A percentile compares a stretch with the other conserved stretches of the same genome.
phyloP scores from a whole-genome alignment of 768 basidiomycete species.

The Neoboletus brunneissimus region DNA sequence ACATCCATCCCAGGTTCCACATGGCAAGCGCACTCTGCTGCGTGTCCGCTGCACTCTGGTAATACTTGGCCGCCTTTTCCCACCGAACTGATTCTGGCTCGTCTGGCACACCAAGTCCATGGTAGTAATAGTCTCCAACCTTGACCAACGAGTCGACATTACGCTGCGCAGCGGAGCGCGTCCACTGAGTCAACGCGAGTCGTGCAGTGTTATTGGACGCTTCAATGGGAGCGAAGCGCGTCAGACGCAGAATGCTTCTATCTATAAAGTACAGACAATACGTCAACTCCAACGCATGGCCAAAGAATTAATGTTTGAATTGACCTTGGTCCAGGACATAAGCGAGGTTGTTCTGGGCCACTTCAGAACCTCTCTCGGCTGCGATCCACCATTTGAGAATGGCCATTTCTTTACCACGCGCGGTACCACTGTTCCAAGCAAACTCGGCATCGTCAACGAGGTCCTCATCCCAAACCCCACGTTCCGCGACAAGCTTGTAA shows the following conservation, averaged over 20 bases:
- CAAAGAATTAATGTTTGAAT: conserved; percentile 31
- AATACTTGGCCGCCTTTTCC: conserved; percentile 92
- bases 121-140: conserved; percentile 96
- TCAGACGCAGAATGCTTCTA: conserved; percentile 63
- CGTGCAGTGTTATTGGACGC: conserved; percentile 81
- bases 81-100: conserved; percentile 62
- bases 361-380: conserved; percentile 87
- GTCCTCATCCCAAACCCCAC: conserved; percentile 85
- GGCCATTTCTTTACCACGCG: conserved; percentile 75
- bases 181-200: conserved; percentile 90
- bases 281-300: conserved; percentile 28
- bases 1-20: conserved; percentile 99
- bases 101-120: conserved; percentile 76
- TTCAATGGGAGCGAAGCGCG: conserved; percentile 64
- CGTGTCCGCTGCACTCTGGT: conserved; percentile 91
- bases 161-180: conserved; percentile 86
- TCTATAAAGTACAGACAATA: conserved; percentile 40
- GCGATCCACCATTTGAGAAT: conserved; percentile 95
- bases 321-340: conserved; percentile 88
- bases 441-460: conserved; percentile 77
- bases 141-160: conserved; percentile 98
- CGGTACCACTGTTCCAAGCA: conserved; percentile 66
- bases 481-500: conserved; percentile 89
- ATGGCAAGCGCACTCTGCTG: conserved; percentile 91
- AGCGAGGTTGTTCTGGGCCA: conserved; percentile 94